These are phyloP conservation scores for Tetrahymena borealis DNA, from an alignment of 73 alveolate genomes.

Conservation along the genomic window DNA sequence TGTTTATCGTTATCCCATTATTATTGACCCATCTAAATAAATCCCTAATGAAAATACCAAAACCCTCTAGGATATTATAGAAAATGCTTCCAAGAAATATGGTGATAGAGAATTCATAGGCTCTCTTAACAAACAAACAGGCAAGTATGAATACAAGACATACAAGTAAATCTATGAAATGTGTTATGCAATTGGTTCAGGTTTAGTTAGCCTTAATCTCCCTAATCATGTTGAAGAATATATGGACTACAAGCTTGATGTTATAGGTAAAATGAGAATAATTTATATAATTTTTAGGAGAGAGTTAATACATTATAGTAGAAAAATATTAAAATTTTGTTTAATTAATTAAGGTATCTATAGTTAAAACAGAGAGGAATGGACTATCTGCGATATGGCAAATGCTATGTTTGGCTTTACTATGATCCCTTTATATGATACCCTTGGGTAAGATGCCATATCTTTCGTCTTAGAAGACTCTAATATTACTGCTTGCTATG, in stretches of 20 bases:
- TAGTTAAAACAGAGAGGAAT: conserved; percentile 65
- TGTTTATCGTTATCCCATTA: no score
- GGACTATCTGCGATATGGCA: conserved; percentile 61
- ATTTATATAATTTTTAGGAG: no score
- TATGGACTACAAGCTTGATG: not conserved
- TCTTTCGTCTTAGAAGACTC: conserved; percentile 12
- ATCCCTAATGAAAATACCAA: not conserved
- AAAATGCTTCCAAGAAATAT: not conserved
- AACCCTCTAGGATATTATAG: not conserved
- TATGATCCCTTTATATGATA: conserved; percentile 64
- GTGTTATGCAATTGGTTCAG: not conserved
- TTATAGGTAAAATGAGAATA: conserved; percentile 39
- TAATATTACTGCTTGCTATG: conserved; percentile 1
- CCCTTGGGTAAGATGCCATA: conserved; percentile 38
- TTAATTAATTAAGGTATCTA: conserved; percentile 73
- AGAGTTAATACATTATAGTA: no score
- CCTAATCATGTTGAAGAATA: not conserved
- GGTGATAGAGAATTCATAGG: not conserved
- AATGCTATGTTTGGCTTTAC: conserved; percentile 37
- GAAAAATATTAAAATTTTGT: no score
- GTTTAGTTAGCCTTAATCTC: not conserved
- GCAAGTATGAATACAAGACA: not conserved
- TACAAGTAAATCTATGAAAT: not conserved
- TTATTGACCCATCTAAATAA: no score
- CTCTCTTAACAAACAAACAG: not conserved